Evolutionary conservation across 345 rosid species (phyloP).

Genomic region (Brassica rapa): DNA sequence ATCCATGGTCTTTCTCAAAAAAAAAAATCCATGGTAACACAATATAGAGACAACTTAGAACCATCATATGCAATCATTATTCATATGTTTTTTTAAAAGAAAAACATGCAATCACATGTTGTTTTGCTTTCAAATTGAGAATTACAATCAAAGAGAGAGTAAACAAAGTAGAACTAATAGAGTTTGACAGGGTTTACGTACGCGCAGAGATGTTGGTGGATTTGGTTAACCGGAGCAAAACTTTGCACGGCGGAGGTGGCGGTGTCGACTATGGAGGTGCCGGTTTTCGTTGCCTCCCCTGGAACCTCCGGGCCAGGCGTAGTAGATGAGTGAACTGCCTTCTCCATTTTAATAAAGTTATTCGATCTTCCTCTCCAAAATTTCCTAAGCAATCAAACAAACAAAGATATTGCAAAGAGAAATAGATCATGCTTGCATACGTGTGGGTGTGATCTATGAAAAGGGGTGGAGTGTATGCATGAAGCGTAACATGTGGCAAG

Average conservation of each 20-base stretch:
- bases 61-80: neutral
- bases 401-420: constrained; percentile 10
- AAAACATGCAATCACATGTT: too few relatives aligned
- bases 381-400: constrained; percentile 4
- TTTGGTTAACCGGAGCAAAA: constrained; percentile 61
- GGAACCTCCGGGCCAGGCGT: constrained; percentile 51
- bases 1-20: neutral
- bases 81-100: neutral
- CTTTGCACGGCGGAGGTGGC: constrained; percentile 61
- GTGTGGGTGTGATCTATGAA: neutral
- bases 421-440: constrained; percentile 1
- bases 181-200: constrained; percentile 19
- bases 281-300: constrained; percentile 54
- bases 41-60: neutral
- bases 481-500: constrained; percentile 14
- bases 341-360: constrained; percentile 24
- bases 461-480: neutral
- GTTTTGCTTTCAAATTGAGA: neutral
- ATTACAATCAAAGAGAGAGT: neutral
- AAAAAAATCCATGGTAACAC: neutral
- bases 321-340: constrained; percentile 33
- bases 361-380: neutral
- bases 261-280: constrained; percentile 54
- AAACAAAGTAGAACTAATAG: neutral
- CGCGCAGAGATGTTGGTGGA: constrained; percentile 94